Percentiles rank a stretch among this genome's conserved stretches.
These are phyloP conservation scores for Penicillium longicatenatum DNA, from an alignment of 495 filamentous ascomycete genomes.

Conservation along the genomic window DNA sequence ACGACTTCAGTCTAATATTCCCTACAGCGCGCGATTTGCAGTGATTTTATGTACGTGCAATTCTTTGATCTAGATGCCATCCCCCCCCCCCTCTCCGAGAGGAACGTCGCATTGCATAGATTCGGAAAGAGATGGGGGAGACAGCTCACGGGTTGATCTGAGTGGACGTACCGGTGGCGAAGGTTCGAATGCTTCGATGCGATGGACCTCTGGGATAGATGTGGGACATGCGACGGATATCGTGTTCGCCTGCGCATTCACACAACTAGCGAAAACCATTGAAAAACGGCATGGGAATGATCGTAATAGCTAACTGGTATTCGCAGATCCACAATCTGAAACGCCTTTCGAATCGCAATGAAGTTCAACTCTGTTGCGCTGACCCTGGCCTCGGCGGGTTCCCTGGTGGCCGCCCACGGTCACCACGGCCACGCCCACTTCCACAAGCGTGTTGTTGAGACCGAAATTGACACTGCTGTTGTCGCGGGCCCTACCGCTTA, in stretches of 20 bases:
- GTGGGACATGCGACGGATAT: neutral
- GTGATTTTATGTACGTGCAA: constrained; percentile 38
- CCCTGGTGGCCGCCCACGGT: constrained; percentile 47
- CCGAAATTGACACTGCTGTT: constrained; percentile 41
- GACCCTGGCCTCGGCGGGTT: constrained; percentile 48
- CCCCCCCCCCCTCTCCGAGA: neutral
- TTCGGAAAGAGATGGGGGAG: neutral
- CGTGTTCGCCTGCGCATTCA: neutral
- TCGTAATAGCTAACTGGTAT: neutral
- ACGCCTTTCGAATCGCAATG: constrained; percentile 33
- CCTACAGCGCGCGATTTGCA: constrained; percentile 36
- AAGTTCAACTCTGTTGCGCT: constrained; percentile 49
- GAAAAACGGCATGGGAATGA: neutral
- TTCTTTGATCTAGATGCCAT: neutral
- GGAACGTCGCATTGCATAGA: neutral
- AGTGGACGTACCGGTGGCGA: neutral
- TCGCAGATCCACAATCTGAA: constrained; percentile 14
- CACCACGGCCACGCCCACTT: constrained; percentile 45
- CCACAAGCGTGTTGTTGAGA: constrained; percentile 38
- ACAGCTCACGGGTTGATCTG: neutral
- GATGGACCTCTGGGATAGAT: neutral
- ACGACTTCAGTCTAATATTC: constrained; percentile 17
- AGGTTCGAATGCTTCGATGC: neutral
- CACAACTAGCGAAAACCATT: neutral
- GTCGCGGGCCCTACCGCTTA: constrained; percentile 62